These are phyloP conservation scores for Avena atlantica DNA, from an alignment of 176 grass and related monocot species.

Conservation along the genomic window DNA sequence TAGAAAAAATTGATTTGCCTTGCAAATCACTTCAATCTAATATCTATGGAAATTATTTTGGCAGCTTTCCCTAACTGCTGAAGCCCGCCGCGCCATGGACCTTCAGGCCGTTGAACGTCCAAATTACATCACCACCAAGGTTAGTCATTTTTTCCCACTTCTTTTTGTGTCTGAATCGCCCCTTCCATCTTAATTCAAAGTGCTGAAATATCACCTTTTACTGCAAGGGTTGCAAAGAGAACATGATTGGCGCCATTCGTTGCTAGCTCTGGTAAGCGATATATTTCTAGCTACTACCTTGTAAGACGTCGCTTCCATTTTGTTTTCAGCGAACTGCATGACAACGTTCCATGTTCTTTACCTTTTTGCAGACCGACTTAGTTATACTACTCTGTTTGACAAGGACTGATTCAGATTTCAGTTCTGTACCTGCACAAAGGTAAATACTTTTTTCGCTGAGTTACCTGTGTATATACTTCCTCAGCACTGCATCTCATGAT, in stretches of 20 bases:
- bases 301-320: background rate
- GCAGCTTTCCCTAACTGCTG: constrained; percentile 65
- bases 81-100: constrained; percentile 27
- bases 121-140: constrained; percentile 61
- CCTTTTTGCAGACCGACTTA: constrained; percentile 41
- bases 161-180: background rate
- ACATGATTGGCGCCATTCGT: constrained; percentile 45
- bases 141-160: constrained; percentile 38
- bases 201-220: constrained; percentile 49
- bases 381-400: constrained; percentile 42
- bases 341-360: background rate
- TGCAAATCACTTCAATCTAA: background rate
- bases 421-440: constrained; percentile 45
- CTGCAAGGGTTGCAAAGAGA: constrained; percentile 94
- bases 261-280: constrained; percentile 52
- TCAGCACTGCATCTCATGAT: background rate
- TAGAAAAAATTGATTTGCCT: background rate
- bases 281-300: background rate
- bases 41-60: constrained; percentile 4
- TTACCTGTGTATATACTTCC: background rate
- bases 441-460: background rate
- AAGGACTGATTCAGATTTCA: constrained; percentile 1
- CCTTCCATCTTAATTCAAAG: background rate
- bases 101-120: constrained; percentile 40
- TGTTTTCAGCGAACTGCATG: background rate